phyloP scores from a whole-genome alignment of 257 asterid species.

The Galeopsis tetrahit region DNA sequence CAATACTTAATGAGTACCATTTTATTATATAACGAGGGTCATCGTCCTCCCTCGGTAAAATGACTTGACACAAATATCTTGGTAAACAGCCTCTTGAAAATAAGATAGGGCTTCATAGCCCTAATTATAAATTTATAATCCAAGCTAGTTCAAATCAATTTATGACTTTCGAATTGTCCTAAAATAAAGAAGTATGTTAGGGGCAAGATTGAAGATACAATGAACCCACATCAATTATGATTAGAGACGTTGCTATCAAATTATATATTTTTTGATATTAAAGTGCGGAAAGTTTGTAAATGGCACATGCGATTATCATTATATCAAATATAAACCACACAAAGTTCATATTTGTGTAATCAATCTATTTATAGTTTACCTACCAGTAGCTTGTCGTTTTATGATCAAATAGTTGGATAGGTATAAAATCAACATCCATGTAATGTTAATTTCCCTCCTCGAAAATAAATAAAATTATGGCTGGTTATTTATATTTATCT shows the following conservation, averaged over 20 bases:
- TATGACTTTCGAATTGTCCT: not conserved
- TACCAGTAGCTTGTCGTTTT: constrained; percentile 17
- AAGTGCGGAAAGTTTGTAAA: not conserved
- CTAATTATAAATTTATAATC: no score
- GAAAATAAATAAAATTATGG: not conserved
- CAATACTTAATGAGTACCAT: no score
- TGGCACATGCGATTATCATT: not conserved
- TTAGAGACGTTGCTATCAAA: not conserved
- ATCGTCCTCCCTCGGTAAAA: no score
- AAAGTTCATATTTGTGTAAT: constrained; percentile 15
- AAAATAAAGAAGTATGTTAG: not conserved
- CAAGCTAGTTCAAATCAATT: no score
- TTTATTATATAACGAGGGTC: no score
- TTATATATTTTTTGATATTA: not conserved
- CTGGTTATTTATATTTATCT: no score
- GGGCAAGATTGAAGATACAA: not conserved
- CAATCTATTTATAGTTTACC: constrained; percentile 21
- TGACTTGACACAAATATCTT: no score
- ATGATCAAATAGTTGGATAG: not conserved
- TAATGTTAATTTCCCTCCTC: not conserved
- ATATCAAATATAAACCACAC: not conserved
- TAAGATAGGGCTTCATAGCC: no score
- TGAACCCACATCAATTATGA: not conserved
- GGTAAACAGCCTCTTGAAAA: no score
- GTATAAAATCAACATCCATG: not conserved